A percentile compares a stretch with the other conserved stretches of the same genome.
These are phyloP conservation scores for Salvia splendens DNA, from an alignment of 257 asterid species.

Conservation along the genomic window DNA sequence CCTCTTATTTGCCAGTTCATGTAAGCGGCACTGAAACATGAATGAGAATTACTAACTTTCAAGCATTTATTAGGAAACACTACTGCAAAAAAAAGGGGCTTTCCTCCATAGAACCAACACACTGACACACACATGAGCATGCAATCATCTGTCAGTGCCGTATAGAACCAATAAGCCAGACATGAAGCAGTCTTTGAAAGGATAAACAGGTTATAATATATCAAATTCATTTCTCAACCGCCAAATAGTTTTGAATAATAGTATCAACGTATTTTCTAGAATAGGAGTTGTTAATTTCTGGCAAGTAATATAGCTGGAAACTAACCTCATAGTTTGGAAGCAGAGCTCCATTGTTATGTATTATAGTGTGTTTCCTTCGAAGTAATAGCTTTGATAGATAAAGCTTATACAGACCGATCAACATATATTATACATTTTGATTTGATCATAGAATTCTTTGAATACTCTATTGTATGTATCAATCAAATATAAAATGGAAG, in stretches of 20 bases:
- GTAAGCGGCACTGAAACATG: slow-evolving; percentile 76
- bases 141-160: not conserved
- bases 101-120: not conserved
- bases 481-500: too few species aligned
- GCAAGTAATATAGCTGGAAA: too few species aligned
- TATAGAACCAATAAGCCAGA: not conserved
- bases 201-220: not conserved
- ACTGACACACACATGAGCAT: not conserved
- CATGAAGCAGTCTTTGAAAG: not conserved
- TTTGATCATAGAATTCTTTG: too few species aligned
- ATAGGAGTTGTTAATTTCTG: too few species aligned
- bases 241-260: not conserved
- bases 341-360: too few species aligned
- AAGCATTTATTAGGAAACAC: not conserved
- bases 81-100: not conserved
- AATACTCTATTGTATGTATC: too few species aligned
- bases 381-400: too few species aligned
- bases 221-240: slow-evolving; percentile 2
- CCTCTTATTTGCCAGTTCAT: slow-evolving; percentile 93
- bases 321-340: too few species aligned
- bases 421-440: too few species aligned
- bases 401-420: too few species aligned
- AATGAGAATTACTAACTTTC: slow-evolving; percentile 6
- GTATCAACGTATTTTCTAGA: too few species aligned
- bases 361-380: too few species aligned